Evolutionary conservation across 805 yeast genomes (phyloP), one percentile per base, ranked within the genome.

Genomic region (Candida nanaspora): DNA sequence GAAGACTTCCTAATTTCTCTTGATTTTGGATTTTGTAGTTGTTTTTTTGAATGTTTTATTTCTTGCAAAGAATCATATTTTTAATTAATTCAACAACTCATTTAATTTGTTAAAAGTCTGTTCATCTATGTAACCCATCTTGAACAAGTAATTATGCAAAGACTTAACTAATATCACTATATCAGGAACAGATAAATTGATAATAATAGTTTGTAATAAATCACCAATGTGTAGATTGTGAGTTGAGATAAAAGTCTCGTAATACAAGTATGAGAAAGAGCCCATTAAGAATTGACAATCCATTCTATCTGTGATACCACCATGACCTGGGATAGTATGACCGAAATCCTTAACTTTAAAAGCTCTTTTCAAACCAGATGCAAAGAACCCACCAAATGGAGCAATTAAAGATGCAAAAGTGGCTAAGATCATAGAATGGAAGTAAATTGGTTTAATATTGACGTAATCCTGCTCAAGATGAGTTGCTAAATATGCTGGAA

Each of bases 221-320:
- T 82, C 72, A 28, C 87, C 91, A 41, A 86, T 80, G 41, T 81
- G 81, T 46, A 81, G 66, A 59, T 82, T 79, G 47, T 78, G 76
- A 33, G 78, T 75, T 29, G 91, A 80, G 49, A 93, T 76, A 60
- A 93, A 93, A 2, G 96, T 86, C 62, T 91, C 96, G 63, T 82
- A 89, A 66, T 93, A 93, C 49, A 93, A 70, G 57, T 88, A 89
- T 27, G 93, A 76, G 59, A 93, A 93, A 31, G 95, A 86, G 11
- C 98, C 98, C 98, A 93, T 93, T 52, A 93, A 69, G 59, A 91
- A 93, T 66, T 93, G 98, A 65, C 98, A 93, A 65, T 93, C 98
- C 69, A 93, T 82, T 66, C 98, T 77, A 61, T 93, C 98, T 21
- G 97, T 89, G 50, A 93, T 82, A 51, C 98, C 98, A 47, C 98